Evolutionary conservation across 192 early-diverging fungal genomes (phyloP).

Genomic region (Backusella mclennaniae): DNA sequence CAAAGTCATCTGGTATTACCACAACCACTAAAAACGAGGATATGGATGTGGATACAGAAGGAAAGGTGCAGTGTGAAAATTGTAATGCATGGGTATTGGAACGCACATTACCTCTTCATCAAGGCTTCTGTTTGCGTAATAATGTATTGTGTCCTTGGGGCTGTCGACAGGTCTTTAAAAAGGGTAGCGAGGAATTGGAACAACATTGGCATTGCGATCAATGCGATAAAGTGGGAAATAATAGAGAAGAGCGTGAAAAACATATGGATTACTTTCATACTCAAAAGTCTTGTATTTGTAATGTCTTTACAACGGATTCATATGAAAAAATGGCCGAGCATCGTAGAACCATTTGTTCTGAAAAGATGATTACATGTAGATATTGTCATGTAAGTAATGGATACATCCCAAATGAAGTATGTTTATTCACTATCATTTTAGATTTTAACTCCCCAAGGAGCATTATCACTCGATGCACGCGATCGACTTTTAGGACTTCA

Average conservation of each 20-base stretch:
- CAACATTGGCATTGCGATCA: conserved; percentile 84
- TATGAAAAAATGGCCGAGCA: conserved; percentile 63
- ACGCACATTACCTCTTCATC: conserved; percentile 64
- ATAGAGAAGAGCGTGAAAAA: conserved; percentile 54
- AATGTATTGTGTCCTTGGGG: conserved; percentile 60
- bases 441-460: conserved; percentile 66
- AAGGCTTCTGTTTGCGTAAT: conserved; percentile 78
- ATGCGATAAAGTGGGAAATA: conserved; percentile 53
- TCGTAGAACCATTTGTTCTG: conserved; percentile 63
- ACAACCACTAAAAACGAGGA: conserved; percentile 8
- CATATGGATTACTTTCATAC: conserved; percentile 66
- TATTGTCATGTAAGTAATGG: conserved; percentile 65
- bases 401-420: background rate
- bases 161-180: conserved; percentile 70
- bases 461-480: conserved; percentile 44
- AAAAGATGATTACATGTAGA: conserved; percentile 76
- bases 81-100: conserved; percentile 68
- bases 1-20: background rate
- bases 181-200: conserved; percentile 49
- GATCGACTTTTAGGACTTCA: conserved; percentile 65
- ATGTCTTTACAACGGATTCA: conserved; percentile 23
- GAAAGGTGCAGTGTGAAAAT: conserved; percentile 59
- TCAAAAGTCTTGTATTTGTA: conserved; percentile 61
- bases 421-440: background rate
- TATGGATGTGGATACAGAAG: conserved; percentile 9